Evolutionary conservation across 73 alveolate species (phyloP).

Genomic region (Stentor coeruleus): DNA sequence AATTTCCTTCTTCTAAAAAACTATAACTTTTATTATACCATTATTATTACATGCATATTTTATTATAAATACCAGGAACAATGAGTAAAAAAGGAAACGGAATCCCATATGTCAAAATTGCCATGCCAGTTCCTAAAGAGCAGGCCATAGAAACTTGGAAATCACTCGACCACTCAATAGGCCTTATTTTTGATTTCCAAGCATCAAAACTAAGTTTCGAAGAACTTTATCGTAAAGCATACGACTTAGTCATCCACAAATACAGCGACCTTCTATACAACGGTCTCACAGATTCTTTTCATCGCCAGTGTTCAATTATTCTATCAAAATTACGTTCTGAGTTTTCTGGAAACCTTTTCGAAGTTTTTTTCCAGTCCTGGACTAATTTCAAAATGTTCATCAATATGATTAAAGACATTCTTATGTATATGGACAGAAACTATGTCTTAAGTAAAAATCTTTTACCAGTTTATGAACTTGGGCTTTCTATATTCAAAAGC

Average conservation of each 20-base stretch:
- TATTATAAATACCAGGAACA: neutral
- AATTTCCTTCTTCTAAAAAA: no score
- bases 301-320: conserved; percentile 27
- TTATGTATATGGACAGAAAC: conserved; percentile 64
- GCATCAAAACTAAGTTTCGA: conserved; percentile 55
- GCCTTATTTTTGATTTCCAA: conserved; percentile 42
- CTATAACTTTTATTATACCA: no score
- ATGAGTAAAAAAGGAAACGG: neutral
- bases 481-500: conserved; percentile 36
- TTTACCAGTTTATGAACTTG: conserved; percentile 44
- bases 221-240: conserved; percentile 64
- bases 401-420: conserved; percentile 60
- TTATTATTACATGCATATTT: no score
- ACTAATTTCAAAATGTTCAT: conserved; percentile 30
- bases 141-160: conserved; percentile 47
- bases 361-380: conserved; percentile 39
- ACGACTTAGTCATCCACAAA: conserved; percentile 51
- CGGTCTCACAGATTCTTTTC: conserved; percentile 42
- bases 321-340: conserved; percentile 17
- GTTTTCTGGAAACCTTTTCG: conserved; percentile 31
- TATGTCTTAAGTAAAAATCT: conserved; percentile 48
- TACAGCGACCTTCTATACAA: conserved; percentile 55
- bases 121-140: conserved; percentile 32
- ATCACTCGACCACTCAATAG: conserved; percentile 47
- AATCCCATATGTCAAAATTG: neutral